Conservation (phyloP, 352 stramenopile species). For the Globisporangium abappressorium region DNA sequence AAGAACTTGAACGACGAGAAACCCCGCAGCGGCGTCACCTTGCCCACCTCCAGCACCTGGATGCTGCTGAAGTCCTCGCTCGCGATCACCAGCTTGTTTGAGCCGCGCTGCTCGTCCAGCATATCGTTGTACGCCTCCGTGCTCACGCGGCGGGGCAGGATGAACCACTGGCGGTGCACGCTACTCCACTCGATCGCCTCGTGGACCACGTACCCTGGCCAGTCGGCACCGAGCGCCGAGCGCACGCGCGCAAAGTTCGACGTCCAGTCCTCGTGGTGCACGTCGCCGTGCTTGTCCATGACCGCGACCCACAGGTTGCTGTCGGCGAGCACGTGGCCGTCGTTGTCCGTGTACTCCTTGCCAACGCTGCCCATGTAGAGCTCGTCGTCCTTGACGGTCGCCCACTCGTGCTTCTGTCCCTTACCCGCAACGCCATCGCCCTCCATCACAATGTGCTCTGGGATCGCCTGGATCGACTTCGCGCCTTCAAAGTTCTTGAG, state of each 20-base stretch:
- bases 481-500: constrained; percentile 86
- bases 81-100: constrained; percentile 88
- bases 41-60: constrained; percentile 78
- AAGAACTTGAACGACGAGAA: constrained; percentile 96
- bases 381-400: constrained; percentile 97
- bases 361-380: constrained; percentile 96
- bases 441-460: constrained; percentile 96
- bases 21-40: constrained; percentile 80
- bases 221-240: constrained; percentile 83
- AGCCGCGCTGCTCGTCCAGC: constrained; percentile 91
- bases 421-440: constrained; percentile 95
- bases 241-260: constrained; percentile 92
- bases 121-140: constrained; percentile 94
- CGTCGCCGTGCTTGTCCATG: constrained; percentile 80
- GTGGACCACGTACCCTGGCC: constrained; percentile 96
- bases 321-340: constrained; percentile 91
- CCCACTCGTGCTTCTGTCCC: constrained; percentile 99
- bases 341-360: constrained; percentile 92
- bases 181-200: constrained; percentile 97
- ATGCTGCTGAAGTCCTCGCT: constrained; percentile 89
- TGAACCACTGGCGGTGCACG: constrained; percentile 95
- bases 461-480: constrained; percentile 85
- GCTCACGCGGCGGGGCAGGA: constrained; percentile 96
- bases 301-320: constrained; percentile 97
- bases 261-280: constrained; percentile 94